Conservation (phyloP, 1,284 basidiomycete species). For the Malassezia sp. region DNA sequence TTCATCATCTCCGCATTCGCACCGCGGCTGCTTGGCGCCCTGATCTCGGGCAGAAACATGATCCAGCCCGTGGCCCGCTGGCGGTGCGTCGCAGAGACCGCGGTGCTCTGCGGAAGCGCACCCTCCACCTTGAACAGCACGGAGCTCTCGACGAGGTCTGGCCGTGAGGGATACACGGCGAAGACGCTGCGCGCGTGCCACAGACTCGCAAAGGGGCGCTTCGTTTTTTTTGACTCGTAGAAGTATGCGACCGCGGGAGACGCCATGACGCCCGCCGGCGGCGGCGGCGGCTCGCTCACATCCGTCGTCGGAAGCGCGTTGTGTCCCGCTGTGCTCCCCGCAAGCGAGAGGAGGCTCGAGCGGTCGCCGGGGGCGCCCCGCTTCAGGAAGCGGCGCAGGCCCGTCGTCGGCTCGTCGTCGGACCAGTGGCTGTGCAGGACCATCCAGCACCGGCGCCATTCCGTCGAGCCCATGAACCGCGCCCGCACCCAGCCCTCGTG, state of each 20-base stretch:
- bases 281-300: slow-evolving; percentile 19
- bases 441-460: slow-evolving; percentile 90
- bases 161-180: slow-evolving; percentile 43
- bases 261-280: slow-evolving; percentile 34
- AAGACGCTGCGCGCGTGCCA: slow-evolving; percentile 38
- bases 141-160: slow-evolving; percentile 42
- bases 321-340: slow-evolving; percentile 2
- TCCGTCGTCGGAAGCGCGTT: slow-evolving; percentile 13
- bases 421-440: slow-evolving; percentile 51
- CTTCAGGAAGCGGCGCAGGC: slow-evolving; percentile 22
- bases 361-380: slow-evolving; percentile 25
- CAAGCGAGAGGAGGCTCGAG: slow-evolving; percentile 25
- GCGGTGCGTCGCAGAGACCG: slow-evolving; percentile 54
- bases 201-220: slow-evolving; percentile 40
- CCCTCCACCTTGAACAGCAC: slow-evolving; percentile 45
- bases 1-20: slow-evolving; percentile 69
- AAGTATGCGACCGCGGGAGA: slow-evolving; percentile 39
- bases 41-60: slow-evolving; percentile 47
- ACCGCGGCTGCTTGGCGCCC: slow-evolving; percentile 19
- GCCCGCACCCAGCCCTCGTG: slow-evolving; percentile 89
- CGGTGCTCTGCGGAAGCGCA: slow-evolving; percentile 27
- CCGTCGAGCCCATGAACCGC: slow-evolving; percentile 81
- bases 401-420: slow-evolving; percentile 26
- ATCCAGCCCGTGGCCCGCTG: slow-evolving; percentile 48
- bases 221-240: slow-evolving; percentile 40